Base-by-base conservation (phyloP, 1,139 yeast genomes). In the Candida tunisiensis region DNA sequence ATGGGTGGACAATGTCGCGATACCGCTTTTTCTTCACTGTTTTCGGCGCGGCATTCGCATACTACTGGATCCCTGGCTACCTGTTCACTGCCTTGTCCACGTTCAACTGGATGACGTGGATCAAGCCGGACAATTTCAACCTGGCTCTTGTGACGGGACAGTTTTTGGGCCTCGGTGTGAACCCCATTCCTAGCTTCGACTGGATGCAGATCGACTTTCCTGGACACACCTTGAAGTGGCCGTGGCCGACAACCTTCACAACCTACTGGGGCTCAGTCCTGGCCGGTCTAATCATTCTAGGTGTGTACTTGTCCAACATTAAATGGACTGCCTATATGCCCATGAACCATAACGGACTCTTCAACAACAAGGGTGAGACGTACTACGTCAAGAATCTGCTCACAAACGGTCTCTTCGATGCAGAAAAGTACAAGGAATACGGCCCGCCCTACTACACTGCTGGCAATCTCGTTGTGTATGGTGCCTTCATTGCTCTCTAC, bases 81-180 rank as follows among this genome's bases (percentile, higher is more conserved):
- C 38, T 68, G 6, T 65, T 68, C 42, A 44, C 46, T 21, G 71
- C 69, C 1, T 42, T 67, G 11, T 55, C 67, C 1, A 47, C 51
- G 10, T 69, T 70, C 51, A 65, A 65, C 42, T 70, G 77, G 75
- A 57, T 65, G 44, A 59, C 70, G 4, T 71, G 78, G 78, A 67
- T 69, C 29, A 48, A 55, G 5, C 77, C 75, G 9, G 40, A 60
- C 19, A 69, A 68, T 41, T 52, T 60, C 36, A 57, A 63, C 35
- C 45, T 71, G 22, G 73, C 71, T 2, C 50, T 50, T 14, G 51
- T 72, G 24, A 65, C 72, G 2, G 80, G 80, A 2, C 45, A 60
- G 3, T 35, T 39, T 7, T 26, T 39, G 10, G 78, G 78, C 9
- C 40, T 66, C 10, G 73, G 72, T 3, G 35, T 66, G 19, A 64